phyloP scores from a whole-genome alignment of 495 filamentous ascomycete genomes.

The Podospora fimiseda region DNA sequence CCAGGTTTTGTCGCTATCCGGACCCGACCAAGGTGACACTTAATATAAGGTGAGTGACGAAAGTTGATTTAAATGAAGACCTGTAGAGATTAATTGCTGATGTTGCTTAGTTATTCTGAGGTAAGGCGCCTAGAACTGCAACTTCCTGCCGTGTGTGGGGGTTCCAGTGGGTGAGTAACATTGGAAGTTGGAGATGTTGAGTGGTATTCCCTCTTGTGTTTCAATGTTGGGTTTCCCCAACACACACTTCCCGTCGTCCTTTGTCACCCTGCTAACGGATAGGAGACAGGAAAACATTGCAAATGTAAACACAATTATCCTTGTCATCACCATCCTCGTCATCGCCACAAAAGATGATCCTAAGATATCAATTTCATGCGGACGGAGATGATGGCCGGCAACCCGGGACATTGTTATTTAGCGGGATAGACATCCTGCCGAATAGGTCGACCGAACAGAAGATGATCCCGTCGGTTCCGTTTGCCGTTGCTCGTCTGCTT shows the following conservation, averaged over 20 bases:
- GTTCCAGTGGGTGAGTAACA: not conserved
- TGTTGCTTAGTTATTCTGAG: not conserved
- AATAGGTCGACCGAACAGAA: not conserved
- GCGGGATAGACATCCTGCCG: not conserved
- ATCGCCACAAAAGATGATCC: too few relatives aligned
- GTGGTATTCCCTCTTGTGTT: not conserved
- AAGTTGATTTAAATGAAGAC: not conserved
- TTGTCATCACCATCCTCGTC: too few relatives aligned
- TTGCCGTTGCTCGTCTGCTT: not conserved
- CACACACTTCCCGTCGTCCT: too few relatives aligned
- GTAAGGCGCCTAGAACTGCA: not conserved
- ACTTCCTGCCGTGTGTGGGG: not conserved
- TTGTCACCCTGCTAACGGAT: not conserved
- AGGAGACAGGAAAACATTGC: not conserved
- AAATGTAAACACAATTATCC: not conserved
- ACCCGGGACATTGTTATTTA: not conserved
- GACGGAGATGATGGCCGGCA: not conserved
- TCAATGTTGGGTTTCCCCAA: too few relatives aligned
- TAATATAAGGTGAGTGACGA: not conserved
- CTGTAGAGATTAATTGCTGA: slow-evolving; percentile 1
- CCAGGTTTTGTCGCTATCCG: not conserved
- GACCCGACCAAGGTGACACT: not conserved
- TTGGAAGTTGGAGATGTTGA: not conserved
- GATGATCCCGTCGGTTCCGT: slow-evolving; percentile 9
- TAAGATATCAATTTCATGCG: not conserved